Conservation (phyloP, 495 filamentous ascomycete genomes). For the Penicillium crystallinum region DNA sequence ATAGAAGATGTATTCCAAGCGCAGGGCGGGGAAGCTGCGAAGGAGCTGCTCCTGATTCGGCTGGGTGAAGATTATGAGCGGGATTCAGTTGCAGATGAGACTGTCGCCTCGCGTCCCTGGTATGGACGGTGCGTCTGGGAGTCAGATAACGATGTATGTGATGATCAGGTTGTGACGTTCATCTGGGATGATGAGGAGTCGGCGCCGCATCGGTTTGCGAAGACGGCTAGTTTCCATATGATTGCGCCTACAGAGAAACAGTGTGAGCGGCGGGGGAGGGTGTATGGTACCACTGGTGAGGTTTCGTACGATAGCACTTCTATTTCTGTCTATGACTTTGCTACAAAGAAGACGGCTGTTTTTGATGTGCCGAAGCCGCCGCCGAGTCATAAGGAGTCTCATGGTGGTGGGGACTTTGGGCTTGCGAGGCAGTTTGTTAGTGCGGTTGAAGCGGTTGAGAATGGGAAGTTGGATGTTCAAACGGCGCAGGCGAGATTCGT, state of each 20-base stretch:
- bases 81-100: conserved; percentile 34
- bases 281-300: conserved; percentile 85
- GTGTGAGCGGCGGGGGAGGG: conserved; percentile 72
- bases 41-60: conserved; percentile 23
- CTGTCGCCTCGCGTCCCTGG: conserved; percentile 65
- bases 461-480: conserved; percentile 57
- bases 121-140: conserved; percentile 95
- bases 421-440: conserved; percentile 72
- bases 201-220: conserved; percentile 53
- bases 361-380: conserved; percentile 33
- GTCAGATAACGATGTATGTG: conserved; percentile 79
- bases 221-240: conserved; percentile 91
- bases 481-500: conserved; percentile 71
- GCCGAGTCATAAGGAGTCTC: conserved; percentile 36
- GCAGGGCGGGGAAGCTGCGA: conserved; percentile 18
- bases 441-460: conserved; percentile 77
- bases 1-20: conserved; percentile 60
- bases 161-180: conserved; percentile 85
- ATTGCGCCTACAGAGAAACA: conserved; percentile 82
- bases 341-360: conserved; percentile 14
- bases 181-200: conserved; percentile 58
- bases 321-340: conserved; percentile 43
- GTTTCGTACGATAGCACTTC: conserved; percentile 60
- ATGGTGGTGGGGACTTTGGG: conserved; percentile 87
- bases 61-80: conserved; percentile 66